A percentile compares a stretch with the other conserved stretches of the same genome.
phyloP scores from a whole-genome alignment of 345 rosid genomes.

The Gossypium herbaceum region DNA sequence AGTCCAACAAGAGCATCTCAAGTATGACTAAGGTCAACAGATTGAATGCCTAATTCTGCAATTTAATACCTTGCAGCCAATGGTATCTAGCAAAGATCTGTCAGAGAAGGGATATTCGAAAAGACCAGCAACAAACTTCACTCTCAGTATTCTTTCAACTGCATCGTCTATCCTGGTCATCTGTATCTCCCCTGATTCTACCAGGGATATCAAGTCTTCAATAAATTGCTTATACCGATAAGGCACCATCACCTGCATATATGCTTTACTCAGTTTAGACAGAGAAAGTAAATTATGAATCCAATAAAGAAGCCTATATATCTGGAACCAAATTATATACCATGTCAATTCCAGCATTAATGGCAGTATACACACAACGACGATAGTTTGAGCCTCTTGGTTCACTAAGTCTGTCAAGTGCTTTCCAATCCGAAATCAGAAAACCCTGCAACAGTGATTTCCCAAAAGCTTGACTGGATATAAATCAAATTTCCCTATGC shows the following conservation, averaged over 20 bases:
- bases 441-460: constrained; percentile 56
- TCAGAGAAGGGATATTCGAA: constrained; percentile 73
- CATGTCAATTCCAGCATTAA: constrained; percentile 95
- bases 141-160: constrained; percentile 80
- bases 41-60: not conserved
- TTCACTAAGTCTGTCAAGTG: constrained; percentile 54
- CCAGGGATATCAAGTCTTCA: constrained; percentile 47
- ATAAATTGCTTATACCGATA: constrained; percentile 47
- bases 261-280: not conserved
- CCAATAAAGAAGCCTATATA: constrained; percentile 1
- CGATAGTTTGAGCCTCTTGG: constrained; percentile 72
- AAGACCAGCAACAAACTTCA: constrained; percentile 78
- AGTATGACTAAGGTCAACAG: not conserved
- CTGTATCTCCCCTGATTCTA: constrained; percentile 67
- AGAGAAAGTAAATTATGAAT: constrained; percentile 5
- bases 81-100: constrained; percentile 53
- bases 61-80: constrained; percentile 73
- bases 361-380: constrained; percentile 44
- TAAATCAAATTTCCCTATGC: too few relatives aligned
- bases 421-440: constrained; percentile 87
- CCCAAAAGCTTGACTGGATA: not conserved
- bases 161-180: constrained; percentile 70
- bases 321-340: constrained; percentile 27
- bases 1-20: not conserved
- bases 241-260: constrained; percentile 81